Base-by-base conservation (phyloP, 192 early-diverging fungal species). In the Backusella parvicylindrica region DNA sequence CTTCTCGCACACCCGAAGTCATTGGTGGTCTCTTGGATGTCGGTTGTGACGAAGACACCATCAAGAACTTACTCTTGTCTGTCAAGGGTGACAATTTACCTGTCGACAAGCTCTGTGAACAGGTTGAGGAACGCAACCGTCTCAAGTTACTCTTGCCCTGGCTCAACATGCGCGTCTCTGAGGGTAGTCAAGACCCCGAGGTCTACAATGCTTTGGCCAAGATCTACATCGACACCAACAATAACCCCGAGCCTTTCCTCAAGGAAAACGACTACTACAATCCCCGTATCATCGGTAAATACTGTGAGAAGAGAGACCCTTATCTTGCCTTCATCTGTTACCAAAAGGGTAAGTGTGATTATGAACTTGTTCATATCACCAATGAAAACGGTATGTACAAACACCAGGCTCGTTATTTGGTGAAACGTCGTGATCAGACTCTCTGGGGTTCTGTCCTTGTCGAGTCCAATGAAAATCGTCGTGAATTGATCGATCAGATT, bases 171-270 rank as follows among this genome's bases (percentile, higher is more conserved):
- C 91, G 92, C 82, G 90, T 92, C 41, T 92, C 92, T 83, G 95
- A 95, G 77, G 96, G 95, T 6, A 93, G 90, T 75, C 87, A 89
- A 74, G 98, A 99, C 78, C 81, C 92, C 6, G 92, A 91, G n/a
- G 89, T 99, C 12, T 98, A 95, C 86, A 99, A 99, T 77, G 96
- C 98, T 12, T 83, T 99, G 50, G 98, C 96, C 74, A 99, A 99
- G 88, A 99, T 99, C 71, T 98, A 97, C 81, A 98, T 99, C 76
- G 98, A 99, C 82, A 98, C 94, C 83, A 99, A 98, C 91, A 97
- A 95, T 79, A 97, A 98, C 70, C 94, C 98, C 12, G 98, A 99
- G 80, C 87, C 89, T 65, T 99, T 99, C 90, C 85, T 99, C 73
- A 92, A 89, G 78, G 91, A 92, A 70, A 96, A 96, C 77, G 84